Conservation (phyloP, 2,329 filamentous ascomycete genomes). For the Diaporthe amygdali region DNA sequence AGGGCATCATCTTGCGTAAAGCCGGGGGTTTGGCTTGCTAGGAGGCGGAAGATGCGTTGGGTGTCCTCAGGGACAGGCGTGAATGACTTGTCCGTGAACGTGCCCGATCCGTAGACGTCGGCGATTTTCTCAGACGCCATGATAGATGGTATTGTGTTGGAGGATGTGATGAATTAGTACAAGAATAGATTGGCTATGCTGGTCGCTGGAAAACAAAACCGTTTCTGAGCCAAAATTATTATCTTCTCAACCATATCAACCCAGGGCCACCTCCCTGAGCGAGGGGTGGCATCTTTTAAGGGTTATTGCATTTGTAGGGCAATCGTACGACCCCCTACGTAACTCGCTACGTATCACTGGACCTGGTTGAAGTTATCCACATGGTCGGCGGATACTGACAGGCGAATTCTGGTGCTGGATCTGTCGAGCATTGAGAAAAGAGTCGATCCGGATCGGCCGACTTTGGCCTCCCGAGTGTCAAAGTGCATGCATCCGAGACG, state of each 20-base stretch:
- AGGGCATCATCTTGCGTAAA: conserved; percentile 37
- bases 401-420: not conserved
- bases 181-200: not conserved
- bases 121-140: conserved; percentile 29
- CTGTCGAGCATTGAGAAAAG: not conserved
- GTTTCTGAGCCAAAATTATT: not conserved
- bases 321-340: not conserved
- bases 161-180: too few relatives aligned
- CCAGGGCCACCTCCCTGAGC: not conserved
- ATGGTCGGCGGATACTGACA: not conserved
- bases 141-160: not conserved
- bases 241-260: not conserved
- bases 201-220: not conserved
- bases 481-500: not conserved
- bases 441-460: not conserved
- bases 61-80: conserved; percentile 36
- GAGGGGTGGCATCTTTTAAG: not conserved
- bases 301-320: not conserved
- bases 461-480: not conserved
- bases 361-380: not conserved
- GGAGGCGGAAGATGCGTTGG: conserved; percentile 36
- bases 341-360: not conserved
- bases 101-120: conserved; percentile 38
- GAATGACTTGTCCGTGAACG: conserved; percentile 35
- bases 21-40: conserved; percentile 37